These are phyloP conservation scores for Coelastrella sp. DNA, from an alignment of 139 green algal genomes.

Conservation along the genomic window DNA sequence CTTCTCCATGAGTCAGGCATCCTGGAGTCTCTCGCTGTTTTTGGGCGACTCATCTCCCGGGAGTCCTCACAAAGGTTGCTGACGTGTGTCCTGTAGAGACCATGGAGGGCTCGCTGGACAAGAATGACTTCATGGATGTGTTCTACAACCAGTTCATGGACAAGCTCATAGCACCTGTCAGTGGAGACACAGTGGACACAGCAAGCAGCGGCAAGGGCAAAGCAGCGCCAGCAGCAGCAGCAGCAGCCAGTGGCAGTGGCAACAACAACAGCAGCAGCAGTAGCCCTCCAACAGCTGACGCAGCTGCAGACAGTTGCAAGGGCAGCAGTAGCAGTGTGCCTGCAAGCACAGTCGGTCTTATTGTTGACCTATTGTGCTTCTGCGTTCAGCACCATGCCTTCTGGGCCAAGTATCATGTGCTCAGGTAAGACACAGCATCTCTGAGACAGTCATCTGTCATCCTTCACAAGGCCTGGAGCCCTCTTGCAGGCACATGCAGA, in stretches of 20 bases:
- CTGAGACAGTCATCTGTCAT: background rate
- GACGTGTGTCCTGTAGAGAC: slow-evolving; percentile 69
- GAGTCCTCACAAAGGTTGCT: background rate
- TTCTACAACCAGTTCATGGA: slow-evolving; percentile 94
- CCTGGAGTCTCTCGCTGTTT: no score
- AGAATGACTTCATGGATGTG: slow-evolving; percentile 93
- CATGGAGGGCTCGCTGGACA: slow-evolving; percentile 81
- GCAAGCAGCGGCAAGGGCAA: slow-evolving; percentile 31
- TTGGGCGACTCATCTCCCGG: background rate
- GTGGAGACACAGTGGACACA: background rate
- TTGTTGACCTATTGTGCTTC: slow-evolving; percentile 97
- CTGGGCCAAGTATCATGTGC: slow-evolving; percentile 88
- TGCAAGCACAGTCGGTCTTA: slow-evolving; percentile 73
- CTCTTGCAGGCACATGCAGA: no score
- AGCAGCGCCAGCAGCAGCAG: slow-evolving; percentile 5
- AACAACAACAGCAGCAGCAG: slow-evolving; percentile 22
- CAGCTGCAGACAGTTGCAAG: background rate
- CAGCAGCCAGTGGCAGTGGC: background rate
- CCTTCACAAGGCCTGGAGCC: no score
- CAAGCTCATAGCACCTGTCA: slow-evolving; percentile 62
- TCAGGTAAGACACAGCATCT: slow-evolving; percentile 49
- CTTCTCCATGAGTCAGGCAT: no score
- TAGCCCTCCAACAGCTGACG: background rate
- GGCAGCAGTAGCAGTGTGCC: slow-evolving; percentile 45
- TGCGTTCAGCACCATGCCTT: slow-evolving; percentile 93